These are phyloP conservation scores for Boletus subcaerulescens DNA, from an alignment of 768 basidiomycete genomes.

Conservation along the genomic window DNA sequence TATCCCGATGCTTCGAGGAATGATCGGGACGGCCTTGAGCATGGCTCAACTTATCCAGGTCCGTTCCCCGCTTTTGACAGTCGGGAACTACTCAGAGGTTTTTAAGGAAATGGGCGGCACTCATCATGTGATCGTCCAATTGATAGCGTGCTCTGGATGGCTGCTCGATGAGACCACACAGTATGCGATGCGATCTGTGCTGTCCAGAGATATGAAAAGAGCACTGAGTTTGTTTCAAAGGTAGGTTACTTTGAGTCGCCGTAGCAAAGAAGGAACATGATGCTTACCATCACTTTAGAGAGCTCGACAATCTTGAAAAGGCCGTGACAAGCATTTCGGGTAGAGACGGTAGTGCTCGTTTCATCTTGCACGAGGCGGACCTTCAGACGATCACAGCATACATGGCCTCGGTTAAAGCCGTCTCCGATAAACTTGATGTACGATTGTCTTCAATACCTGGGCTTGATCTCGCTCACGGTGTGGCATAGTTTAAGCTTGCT, in stretches of 20 bases:
- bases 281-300: neutral
- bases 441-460: neutral
- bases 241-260: neutral
- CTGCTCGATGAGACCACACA: constrained; percentile 10
- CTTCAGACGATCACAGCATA: constrained; percentile 6
- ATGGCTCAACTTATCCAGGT: constrained; percentile 13
- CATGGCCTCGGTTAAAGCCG: constrained; percentile 5
- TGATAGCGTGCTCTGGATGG: constrained; percentile 15
- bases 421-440: constrained; percentile 10
- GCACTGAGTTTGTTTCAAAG: neutral
- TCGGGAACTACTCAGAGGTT: neutral
- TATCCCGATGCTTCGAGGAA: constrained; percentile 5
- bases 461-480: neutral
- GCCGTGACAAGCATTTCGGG: constrained; percentile 5
- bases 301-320: constrained; percentile 5
- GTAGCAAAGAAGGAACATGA: too few relatives aligned
- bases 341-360: constrained; percentile 2
- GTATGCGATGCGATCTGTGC: neutral
- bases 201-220: constrained; percentile 4
- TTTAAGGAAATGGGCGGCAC: constrained; percentile 9
- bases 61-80: neutral
- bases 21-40: constrained; percentile 7
- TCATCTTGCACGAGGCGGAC: constrained; percentile 9
- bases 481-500: constrained; percentile 10
- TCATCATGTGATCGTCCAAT: constrained; percentile 12